These are phyloP conservation scores for Skeletonema menzelii DNA, from an alignment of 108 stramenopile species.

Conservation along the genomic window DNA sequence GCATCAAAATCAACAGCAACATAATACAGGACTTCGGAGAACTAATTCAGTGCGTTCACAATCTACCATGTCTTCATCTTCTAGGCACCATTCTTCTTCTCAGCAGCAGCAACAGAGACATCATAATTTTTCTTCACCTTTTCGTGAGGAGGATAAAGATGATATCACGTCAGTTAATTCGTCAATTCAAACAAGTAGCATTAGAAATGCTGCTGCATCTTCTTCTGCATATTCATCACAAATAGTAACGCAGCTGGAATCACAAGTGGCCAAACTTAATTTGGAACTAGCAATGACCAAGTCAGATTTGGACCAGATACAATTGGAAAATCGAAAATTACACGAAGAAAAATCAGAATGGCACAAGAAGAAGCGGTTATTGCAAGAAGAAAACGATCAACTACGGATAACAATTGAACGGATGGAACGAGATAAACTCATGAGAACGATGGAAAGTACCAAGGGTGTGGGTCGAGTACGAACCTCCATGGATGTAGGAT, in stretches of 20 bases:
- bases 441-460: slow-evolving; percentile 33
- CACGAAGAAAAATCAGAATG: slow-evolving; percentile 14
- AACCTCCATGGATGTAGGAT: neutral
- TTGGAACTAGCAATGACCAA: slow-evolving; percentile 38
- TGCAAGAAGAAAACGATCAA: slow-evolving; percentile 27
- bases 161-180: neutral
- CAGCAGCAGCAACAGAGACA: neutral
- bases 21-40: neutral
- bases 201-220: neutral
- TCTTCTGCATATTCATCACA: neutral
- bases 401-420: slow-evolving; percentile 15
- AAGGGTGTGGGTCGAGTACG: slow-evolving; percentile 10
- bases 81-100: too few relatives aligned
- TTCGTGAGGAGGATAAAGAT: neutral
- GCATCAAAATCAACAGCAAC: slow-evolving; percentile 8
- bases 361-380: neutral
- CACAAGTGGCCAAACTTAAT: slow-evolving; percentile 31
- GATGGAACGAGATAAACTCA: slow-evolving; percentile 32
- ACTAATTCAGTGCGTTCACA: neutral
- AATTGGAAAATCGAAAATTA: slow-evolving; percentile 25
- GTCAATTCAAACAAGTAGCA: neutral
- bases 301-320: slow-evolving; percentile 25
- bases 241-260: slow-evolving; percentile 20
- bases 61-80: neutral
- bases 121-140: neutral